A percentile compares a stretch with the other conserved stretches of the same genome.
Conservation (phyloP, 2,329 filamentous ascomycete genomes). For the Verticillium longisporum region DNA sequence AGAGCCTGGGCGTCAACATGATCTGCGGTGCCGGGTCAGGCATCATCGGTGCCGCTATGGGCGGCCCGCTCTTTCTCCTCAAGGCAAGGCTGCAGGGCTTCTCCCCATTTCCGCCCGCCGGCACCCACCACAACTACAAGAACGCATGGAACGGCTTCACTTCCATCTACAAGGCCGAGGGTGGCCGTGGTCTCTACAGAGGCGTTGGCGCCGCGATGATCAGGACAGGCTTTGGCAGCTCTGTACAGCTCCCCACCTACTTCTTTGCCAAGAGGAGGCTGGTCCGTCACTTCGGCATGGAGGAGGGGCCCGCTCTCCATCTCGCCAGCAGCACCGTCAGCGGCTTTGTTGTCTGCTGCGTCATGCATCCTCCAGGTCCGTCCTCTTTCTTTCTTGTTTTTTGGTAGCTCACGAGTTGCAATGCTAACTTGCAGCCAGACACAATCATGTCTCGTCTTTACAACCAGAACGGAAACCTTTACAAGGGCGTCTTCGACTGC, state of each 20-base stretch:
- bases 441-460: slow-evolving; percentile 99
- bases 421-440: slow-evolving; percentile 40
- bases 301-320: slow-evolving; percentile 85
- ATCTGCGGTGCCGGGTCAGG: slow-evolving; percentile 85
- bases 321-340: slow-evolving; percentile 81
- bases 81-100: slow-evolving; percentile 94
- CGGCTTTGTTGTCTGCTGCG: slow-evolving; percentile 92
- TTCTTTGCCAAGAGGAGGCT: slow-evolving; percentile 92
- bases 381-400: slow-evolving; percentile 5
- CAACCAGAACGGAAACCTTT: slow-evolving; percentile 98
- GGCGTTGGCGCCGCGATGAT: slow-evolving; percentile 94
- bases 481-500: slow-evolving; percentile 88
- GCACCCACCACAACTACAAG: slow-evolving; percentile 90
- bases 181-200: slow-evolving; percentile 75
- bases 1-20: slow-evolving; percentile 88
- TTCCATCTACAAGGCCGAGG: slow-evolving; percentile 73
- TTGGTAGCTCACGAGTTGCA: neutral
- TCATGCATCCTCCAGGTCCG: slow-evolving; percentile 93
- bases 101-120: slow-evolving; percentile 86
- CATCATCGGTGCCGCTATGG: slow-evolving; percentile 84
- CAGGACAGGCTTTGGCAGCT: slow-evolving; percentile 89
- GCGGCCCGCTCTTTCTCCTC: slow-evolving; percentile 94
- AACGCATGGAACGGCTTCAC: slow-evolving; percentile 78
- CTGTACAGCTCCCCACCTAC: slow-evolving; percentile 94
- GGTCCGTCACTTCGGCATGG: slow-evolving; percentile 75